Conservation (phyloP, 306 rosid genomes). For the Glycyrrhiza uralensis region DNA sequence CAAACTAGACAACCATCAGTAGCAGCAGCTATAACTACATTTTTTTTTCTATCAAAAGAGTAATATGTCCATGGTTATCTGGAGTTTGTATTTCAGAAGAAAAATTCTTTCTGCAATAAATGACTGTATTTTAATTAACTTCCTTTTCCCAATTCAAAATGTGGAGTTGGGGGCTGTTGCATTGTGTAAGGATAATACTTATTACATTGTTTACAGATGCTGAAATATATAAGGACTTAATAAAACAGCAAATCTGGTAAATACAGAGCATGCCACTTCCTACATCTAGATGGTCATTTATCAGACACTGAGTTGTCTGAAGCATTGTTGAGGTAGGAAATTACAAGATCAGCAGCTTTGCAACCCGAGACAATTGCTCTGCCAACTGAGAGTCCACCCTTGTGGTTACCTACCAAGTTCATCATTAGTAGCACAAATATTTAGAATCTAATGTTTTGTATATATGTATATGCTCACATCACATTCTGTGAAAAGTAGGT, state of each 20-base stretch:
- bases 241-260: neutral
- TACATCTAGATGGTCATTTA: slow-evolving; percentile 25
- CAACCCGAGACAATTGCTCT: slow-evolving; percentile 82
- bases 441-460: neutral
- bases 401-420: slow-evolving; percentile 62
- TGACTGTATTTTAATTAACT: neutral
- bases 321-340: slow-evolving; percentile 68
- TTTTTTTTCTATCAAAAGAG: neutral
- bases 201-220: slow-evolving; percentile 13
- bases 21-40: neutral
- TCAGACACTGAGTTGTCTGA: slow-evolving; percentile 32
- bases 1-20: neutral
- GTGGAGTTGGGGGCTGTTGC: slow-evolving; percentile 4
- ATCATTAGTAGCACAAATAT: neutral
- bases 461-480: slow-evolving; percentile 6
- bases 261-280: neutral
- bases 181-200: neutral
- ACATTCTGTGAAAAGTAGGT: neutral
- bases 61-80: neutral
- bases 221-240: slow-evolving; percentile 1
- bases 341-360: slow-evolving; percentile 87
- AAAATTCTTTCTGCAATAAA: neutral
- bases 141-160: slow-evolving; percentile 16
- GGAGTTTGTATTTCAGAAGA: neutral
- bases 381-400: slow-evolving; percentile 86